Base-by-base conservation (phyloP, 768 basidiomycete species). In the Suillus decipiens region DNA sequence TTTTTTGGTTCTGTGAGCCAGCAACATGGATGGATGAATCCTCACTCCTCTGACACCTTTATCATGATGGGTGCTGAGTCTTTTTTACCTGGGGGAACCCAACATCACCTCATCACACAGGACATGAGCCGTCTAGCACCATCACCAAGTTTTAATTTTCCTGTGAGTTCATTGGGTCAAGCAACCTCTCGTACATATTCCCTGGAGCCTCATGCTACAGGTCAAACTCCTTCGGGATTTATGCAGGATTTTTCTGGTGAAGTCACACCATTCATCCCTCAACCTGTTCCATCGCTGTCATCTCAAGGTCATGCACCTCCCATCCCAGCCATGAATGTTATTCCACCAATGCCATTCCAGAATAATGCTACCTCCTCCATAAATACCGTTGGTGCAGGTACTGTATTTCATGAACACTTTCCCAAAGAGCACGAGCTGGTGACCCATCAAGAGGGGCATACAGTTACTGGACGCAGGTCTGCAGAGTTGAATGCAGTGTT, bases 221-320 rank as follows among this genome's bases (percentile, higher is more conserved):
- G 15, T 6, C 39, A 41, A 41, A 5, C 12, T 2, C 39, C 14
- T 41, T 41, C 39, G 74, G 22, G n/a, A 4, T 47, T 42, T 19
- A 7, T 19, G 1, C 17, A 42, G 42, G 42, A 42, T 42, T 19
- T 42, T 19, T 1, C 42, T 19, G 7, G 15, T 9, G 2, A 42
- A 17, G 17, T 42, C 42, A 7, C 42, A 19, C 42, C 19, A 42
- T 42, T 42, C 15, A 5, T 42, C 17, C 42, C 19, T 5, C 5
- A 9, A 6, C 42, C 17, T 1, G 8, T 42, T 19, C 42, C 42
- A n/a, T 43, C 43, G 9, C n/a, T 19, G 5, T 37, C 2, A 12
- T 15, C 43, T 43, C 43, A 8, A n/a, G 43, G 9, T 9, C 34
- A 43, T 15, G 8, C 9, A 3, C 19, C 19, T 19, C 19, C 19